Base-by-base conservation (phyloP, 1,139 yeast species). In the Candida gigantensis region DNA sequence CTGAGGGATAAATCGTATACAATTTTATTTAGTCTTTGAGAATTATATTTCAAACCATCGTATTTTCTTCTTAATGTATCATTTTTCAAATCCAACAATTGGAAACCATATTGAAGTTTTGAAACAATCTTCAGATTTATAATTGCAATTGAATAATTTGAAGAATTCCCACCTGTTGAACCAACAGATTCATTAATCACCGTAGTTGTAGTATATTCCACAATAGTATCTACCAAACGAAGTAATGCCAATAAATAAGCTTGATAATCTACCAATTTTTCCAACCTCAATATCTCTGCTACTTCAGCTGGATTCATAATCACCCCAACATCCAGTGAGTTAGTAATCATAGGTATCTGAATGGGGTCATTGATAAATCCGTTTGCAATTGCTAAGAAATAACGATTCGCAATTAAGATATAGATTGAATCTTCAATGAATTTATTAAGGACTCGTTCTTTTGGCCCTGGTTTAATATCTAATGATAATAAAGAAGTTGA, bases 1-100 rank as follows among this genome's bases (percentile, higher is more conserved):
- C 56, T 41, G 24, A 52, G 44, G 3, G 56, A 49, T 25, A 59
- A 49, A 41, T 60, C 65, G 37, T 59, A 59, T 6, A 60, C 65
- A 19, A 60, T 50, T 17, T 55, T 54, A 37, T 60, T 60, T 20
- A 59, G 46, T 43, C 56, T 57, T 43, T 60, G 62, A 28, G 57
- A 50, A 36, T 45, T 55, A 38, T 61, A 61, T 47, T 61, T 61
- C 45, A 61, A 50, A 7, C 62, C 62, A 32, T 61, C 67, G 36
- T 47, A 60, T 35, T 51, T 58, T 36, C 62, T 53, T 39, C 67
- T 49, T 16, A 61, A 41, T 11, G 36, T 44, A 32, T 60, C 67
- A 35, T 61, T 61, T 39, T 60, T 60, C 42, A 61, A 55, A 41
- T 61, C 66, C 43, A 61, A 49, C 36, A 53, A 47, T 41, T 57